phyloP scores from a whole-genome alignment of 2,329 filamentous ascomycete species.

The Ophiocordyceps robertsii region DNA sequence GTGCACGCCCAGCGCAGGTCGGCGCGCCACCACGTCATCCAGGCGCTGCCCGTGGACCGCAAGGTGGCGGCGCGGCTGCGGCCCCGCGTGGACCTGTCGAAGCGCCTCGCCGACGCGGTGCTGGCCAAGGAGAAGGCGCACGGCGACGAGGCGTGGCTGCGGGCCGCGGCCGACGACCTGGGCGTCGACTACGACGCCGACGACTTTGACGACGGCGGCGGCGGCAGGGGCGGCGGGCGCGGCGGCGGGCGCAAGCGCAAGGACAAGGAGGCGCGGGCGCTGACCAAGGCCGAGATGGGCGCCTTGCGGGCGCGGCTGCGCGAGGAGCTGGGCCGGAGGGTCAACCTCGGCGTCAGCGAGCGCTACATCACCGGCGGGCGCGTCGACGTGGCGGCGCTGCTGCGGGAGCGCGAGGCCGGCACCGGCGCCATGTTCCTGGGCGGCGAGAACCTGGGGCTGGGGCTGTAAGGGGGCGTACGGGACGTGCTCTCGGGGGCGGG shows the following conservation, averaged over 20 bases:
- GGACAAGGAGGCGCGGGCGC: slow-evolving; percentile 52
- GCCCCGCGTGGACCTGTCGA: slow-evolving; percentile 66
- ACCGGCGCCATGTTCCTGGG: slow-evolving; percentile 20
- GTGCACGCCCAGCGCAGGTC: slow-evolving; percentile 55
- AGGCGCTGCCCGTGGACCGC: slow-evolving; percentile 71
- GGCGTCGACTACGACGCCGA: slow-evolving; percentile 90
- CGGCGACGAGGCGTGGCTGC: slow-evolving; percentile 75
- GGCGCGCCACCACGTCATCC: slow-evolving; percentile 52
- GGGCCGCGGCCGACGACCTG: slow-evolving; percentile 75
- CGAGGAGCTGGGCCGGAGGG: slow-evolving; percentile 53
- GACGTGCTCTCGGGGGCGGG: not conserved
- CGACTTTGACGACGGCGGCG: slow-evolving; percentile 68
- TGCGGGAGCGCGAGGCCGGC: slow-evolving; percentile 43
- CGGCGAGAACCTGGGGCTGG: slow-evolving; percentile 24
- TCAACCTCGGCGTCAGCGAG: slow-evolving; percentile 83
- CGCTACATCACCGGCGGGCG: slow-evolving; percentile 69
- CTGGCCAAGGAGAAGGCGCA: slow-evolving; percentile 80
- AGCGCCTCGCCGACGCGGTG: slow-evolving; percentile 69
- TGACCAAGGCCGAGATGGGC: slow-evolving; percentile 63
- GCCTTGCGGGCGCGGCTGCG: slow-evolving; percentile 59
- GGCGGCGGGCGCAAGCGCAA: slow-evolving; percentile 62
- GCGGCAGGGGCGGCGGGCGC: slow-evolving; percentile 48
- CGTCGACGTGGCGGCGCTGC: slow-evolving; percentile 68
- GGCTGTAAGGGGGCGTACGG: slow-evolving; percentile 6
- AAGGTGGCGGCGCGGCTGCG: slow-evolving; percentile 65